These are phyloP conservation scores for Mangifera indica DNA, from an alignment of 345 rosid species.

Conservation along the genomic window DNA sequence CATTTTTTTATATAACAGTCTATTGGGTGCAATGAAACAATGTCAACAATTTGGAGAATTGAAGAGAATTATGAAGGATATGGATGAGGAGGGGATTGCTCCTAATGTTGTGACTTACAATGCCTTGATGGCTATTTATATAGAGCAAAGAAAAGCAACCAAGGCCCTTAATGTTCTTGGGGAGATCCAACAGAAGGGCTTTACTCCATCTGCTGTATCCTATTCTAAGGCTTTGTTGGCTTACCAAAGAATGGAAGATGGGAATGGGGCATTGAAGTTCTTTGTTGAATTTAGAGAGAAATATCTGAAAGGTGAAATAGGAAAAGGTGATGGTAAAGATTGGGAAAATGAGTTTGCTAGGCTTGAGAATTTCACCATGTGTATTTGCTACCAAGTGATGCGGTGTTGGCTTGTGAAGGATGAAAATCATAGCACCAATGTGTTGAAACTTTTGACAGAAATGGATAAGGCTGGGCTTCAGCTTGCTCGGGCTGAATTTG, in stretches of 20 bases:
- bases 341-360: conserved; percentile 66
- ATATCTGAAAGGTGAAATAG: conserved; percentile 54
- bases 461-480: conserved; percentile 65
- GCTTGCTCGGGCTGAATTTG: conserved; percentile 58
- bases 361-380: conserved; percentile 62
- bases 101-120: conserved; percentile 79
- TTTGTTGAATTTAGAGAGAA: conserved; percentile 60
- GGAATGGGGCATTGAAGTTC: conserved; percentile 70
- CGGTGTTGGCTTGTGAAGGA: conserved; percentile 70
- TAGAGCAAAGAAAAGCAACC: conserved; percentile 28
- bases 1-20: conserved; percentile 67
- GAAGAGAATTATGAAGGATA: conserved; percentile 58
- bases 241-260: conserved; percentile 77
- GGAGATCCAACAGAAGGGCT: no score
- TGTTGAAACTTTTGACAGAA: conserved; percentile 59
- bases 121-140: conserved; percentile 65
- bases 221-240: conserved; percentile 81
- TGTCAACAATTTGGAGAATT: conserved; percentile 40
- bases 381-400: conserved; percentile 82
- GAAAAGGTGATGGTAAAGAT: conserved; percentile 37
- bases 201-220: conserved; percentile 64
- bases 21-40: conserved; percentile 74
- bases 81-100: conserved; percentile 60
- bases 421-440: conserved; percentile 49
- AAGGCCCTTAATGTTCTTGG: no score